These are phyloP conservation scores for Pestalotiopsis sp. DNA, from an alignment of 2,329 filamentous ascomycete species.

Conservation along the genomic window DNA sequence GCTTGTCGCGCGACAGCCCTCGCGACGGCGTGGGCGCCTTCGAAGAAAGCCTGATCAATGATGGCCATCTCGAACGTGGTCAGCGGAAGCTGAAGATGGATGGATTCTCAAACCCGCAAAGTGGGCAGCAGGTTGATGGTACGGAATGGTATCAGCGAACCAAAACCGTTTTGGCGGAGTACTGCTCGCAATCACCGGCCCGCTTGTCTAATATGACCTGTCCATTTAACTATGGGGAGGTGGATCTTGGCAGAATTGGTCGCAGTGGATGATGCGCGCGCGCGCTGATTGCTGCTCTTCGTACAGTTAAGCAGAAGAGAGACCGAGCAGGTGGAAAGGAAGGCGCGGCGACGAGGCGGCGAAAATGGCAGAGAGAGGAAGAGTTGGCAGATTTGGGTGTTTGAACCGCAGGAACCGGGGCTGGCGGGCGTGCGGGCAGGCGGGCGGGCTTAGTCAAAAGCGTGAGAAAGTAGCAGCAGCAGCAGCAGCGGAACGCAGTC, in stretches of 20 bases:
- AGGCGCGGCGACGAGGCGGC: neutral
- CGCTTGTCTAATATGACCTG: constrained; percentile 2
- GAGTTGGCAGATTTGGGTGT: neutral
- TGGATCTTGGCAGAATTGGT: neutral
- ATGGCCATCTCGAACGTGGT: constrained; percentile 34
- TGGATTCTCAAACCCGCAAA: neutral
- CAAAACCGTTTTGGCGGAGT: constrained; percentile 12
- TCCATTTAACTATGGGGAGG: constrained; percentile 7
- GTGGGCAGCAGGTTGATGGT: neutral
- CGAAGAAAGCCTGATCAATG: constrained; percentile 38
- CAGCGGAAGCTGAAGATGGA: constrained; percentile 5
- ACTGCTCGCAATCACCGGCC: constrained; percentile 10
- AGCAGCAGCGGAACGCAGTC: neutral
- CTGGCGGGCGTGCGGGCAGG: neutral
- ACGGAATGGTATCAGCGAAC: constrained; percentile 8
- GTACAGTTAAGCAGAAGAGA: constrained; percentile 5
- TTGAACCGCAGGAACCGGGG: neutral
- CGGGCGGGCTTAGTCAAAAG: neutral
- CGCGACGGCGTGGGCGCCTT: constrained; percentile 39
- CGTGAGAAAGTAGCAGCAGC: neutral
- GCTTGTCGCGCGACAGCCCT: constrained; percentile 34
- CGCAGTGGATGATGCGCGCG: neutral
- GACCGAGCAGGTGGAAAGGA: neutral
- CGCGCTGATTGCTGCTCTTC: neutral
- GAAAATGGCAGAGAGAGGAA: neutral